Base-by-base conservation (phyloP, 2,329 filamentous ascomycete genomes). In the Phialophora verrucosa region DNA sequence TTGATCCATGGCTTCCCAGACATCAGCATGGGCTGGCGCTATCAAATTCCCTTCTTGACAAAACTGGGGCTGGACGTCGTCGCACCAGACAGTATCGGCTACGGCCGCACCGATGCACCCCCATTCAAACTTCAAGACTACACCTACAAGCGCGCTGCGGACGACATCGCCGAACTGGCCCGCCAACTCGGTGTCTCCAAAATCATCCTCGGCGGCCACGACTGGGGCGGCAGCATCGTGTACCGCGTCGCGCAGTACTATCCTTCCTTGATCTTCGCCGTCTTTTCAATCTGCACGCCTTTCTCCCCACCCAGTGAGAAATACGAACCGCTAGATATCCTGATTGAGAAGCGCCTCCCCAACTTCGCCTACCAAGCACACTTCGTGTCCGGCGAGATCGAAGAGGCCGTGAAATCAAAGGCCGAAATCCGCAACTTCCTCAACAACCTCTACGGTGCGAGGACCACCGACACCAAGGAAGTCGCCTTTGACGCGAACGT, bases 321-420 rank as follows among this genome's bases (percentile, higher is more conserved):
- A 25, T 91, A 81, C 74, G 69, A 85, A 17, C 80, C 87, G 0
- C 80, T 90, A 1, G 85, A 90, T 73, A 78, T 85, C n/a, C 69
- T 91, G 31, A 85, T 90, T 53, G 81, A 81, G 71, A 74, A 82
- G 62, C 74, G 76, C 23, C 72, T 91, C 49, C 88, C 89, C 51
- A 90, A 91, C 74, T 94, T 96, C 75, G 83, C 80, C 14, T 99
- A 99, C 78, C 94, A 97, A 82, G 76, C 95, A 54, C 92, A 96
- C 71, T 85, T 97, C 59, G 85, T 84, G 0, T 88, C 88, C 23
- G 87, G 87, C 0, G 87, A 90, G 17, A 80, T 92, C 8, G 87
- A 94, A 74, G 78, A 79, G 59, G 76, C 76, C 14, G 80, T 89
- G 56, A 82, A 84, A 27, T 86, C 85, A 35, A 83, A 85, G 73